Conservation (phyloP, 371 early-diverging fungal genomes). For the Haplosporangium sp. region DNA sequence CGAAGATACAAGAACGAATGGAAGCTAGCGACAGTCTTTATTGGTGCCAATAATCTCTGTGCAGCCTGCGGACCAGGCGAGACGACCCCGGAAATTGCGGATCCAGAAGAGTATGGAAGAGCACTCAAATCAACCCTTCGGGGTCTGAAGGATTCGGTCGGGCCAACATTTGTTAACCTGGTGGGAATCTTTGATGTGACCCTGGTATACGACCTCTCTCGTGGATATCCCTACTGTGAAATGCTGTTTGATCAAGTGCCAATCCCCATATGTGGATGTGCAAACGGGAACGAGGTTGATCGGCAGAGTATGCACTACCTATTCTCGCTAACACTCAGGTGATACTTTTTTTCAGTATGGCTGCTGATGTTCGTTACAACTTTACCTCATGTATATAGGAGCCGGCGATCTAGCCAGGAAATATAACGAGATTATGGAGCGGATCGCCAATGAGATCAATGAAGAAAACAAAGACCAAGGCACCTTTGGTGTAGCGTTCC, state of each 20-base stretch:
- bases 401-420: slow-evolving; percentile 65
- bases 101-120: slow-evolving; percentile 62
- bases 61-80: slow-evolving; percentile 56
- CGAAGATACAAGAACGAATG: slow-evolving; percentile 60
- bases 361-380: no score
- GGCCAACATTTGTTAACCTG: slow-evolving; percentile 67
- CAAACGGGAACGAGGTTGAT: slow-evolving; percentile 58
- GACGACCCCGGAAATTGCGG: slow-evolving; percentile 39
- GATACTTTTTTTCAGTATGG: no score
- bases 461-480: slow-evolving; percentile 43
- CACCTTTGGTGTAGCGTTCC: slow-evolving; percentile 68
- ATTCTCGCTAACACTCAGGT: neutral
- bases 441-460: slow-evolving; percentile 62
- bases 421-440: slow-evolving; percentile 67
- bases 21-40: slow-evolving; percentile 73
- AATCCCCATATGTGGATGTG: slow-evolving; percentile 66
- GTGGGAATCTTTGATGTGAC: slow-evolving; percentile 70
- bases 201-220: slow-evolving; percentile 67
- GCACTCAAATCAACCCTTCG: slow-evolving; percentile 57
- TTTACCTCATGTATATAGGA: slow-evolving; percentile 40
- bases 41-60: slow-evolving; percentile 78
- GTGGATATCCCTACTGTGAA: slow-evolving; percentile 68
- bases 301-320: slow-evolving; percentile 62
- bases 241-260: slow-evolving; percentile 62
- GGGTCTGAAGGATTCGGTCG: slow-evolving; percentile 57